A percentile compares a stretch with the other conserved stretches of the same genome.
phyloP scores from a whole-genome alignment of 768 basidiomycete species.

The Mrakia blollopis region DNA sequence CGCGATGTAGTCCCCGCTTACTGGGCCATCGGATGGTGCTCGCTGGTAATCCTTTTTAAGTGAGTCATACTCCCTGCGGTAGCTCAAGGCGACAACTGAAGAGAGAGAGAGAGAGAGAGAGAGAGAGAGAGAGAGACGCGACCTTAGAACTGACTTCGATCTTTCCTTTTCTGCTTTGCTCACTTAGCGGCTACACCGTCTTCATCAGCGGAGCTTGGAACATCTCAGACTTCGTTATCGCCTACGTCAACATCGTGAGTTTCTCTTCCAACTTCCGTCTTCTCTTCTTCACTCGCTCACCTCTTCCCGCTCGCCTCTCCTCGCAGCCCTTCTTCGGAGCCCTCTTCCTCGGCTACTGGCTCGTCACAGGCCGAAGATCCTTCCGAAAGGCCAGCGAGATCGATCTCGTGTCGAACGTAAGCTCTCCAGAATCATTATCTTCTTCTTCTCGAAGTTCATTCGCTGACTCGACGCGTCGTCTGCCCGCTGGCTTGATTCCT shows the following conservation, averaged over 20 bases:
- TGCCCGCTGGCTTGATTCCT: background rate
- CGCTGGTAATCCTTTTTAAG: slow-evolving; percentile 38
- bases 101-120: no score
- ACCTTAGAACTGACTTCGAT: background rate
- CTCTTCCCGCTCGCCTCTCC: no score
- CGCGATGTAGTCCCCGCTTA: slow-evolving; percentile 26
- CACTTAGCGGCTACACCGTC: slow-evolving; percentile 34
- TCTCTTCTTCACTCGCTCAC: no score
- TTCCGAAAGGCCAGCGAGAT: slow-evolving; percentile 26
- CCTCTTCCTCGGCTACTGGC: slow-evolving; percentile 32
- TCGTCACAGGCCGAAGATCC: slow-evolving; percentile 27
- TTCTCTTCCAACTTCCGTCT: no score
- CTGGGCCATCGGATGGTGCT: slow-evolving; percentile 36
- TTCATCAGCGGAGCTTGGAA: slow-evolving; percentile 37
- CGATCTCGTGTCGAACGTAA: slow-evolving; percentile 35
- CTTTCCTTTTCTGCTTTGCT: background rate
- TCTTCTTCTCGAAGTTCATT: no score
- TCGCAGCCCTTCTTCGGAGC: background rate
- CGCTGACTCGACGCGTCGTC: background rate
- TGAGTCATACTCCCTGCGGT: background rate
- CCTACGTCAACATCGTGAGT: slow-evolving; percentile 35
- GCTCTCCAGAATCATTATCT: background rate
- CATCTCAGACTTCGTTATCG: slow-evolving; percentile 35
- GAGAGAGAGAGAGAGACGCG: no score
- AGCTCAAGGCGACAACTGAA: no score